Evolutionary conservation across 805 yeast genomes (phyloP).

Genomic region (Pichia thaimueangensis): DNA sequence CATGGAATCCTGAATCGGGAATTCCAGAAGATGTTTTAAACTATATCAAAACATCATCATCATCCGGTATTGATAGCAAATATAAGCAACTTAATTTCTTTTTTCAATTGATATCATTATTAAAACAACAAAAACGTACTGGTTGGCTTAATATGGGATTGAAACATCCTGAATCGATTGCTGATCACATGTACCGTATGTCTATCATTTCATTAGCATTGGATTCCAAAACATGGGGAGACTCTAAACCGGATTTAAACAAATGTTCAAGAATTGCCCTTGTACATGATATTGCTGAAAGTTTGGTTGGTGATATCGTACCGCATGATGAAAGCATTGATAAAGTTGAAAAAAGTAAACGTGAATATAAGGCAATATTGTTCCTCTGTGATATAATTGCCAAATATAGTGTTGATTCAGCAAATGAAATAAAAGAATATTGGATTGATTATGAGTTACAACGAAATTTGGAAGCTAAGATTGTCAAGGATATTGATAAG

Average conservation of each 20-base stretch:
- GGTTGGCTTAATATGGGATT: constrained; percentile 83
- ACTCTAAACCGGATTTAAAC: constrained; percentile 39
- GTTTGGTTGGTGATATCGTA: constrained; percentile 91
- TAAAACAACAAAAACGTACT: constrained; percentile 79
- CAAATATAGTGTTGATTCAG: constrained; percentile 58
- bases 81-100: constrained; percentile 30
- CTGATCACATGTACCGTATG: constrained; percentile 98
- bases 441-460: constrained; percentile 92
- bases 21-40: constrained; percentile 35
- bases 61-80: constrained; percentile 2
- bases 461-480: constrained; percentile 72
- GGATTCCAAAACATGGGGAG: constrained; percentile 12
- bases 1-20: constrained; percentile 41
- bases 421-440: constrained; percentile 56
- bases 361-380: constrained; percentile 69
- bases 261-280: constrained; percentile 81
- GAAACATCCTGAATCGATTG: constrained; percentile 59
- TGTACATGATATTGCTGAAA: constrained; percentile 91
- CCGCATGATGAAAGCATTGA: constrained; percentile 62
- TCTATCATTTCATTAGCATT: constrained; percentile 62
- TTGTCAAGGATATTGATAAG: constrained; percentile 92
- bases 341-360: constrained; percentile 74
- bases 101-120: constrained; percentile 56
- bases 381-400: constrained; percentile 55
- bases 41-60: constrained; percentile 19